phyloP scores from a whole-genome alignment of 805 yeast species.

The Wickerhamiella azyma region DNA sequence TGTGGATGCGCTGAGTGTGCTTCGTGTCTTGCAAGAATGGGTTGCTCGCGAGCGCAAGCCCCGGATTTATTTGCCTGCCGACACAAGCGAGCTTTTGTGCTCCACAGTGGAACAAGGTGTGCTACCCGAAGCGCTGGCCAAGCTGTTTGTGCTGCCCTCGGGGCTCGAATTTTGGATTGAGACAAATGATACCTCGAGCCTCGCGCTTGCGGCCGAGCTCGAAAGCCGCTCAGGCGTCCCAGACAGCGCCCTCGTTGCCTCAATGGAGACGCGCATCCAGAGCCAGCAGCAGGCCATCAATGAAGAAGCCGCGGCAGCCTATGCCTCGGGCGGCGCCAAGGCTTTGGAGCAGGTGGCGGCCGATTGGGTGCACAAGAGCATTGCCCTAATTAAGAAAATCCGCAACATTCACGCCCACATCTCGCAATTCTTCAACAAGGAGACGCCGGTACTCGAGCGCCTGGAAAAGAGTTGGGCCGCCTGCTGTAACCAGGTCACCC shows the following conservation, averaged over 20 bases:
- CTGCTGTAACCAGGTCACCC: conserved; percentile 2
- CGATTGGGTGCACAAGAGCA: conserved; percentile 12
- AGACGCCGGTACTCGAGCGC: not conserved
- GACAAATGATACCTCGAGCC: not conserved
- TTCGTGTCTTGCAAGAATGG: conserved; percentile 11
- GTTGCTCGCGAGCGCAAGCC: conserved; percentile 10
- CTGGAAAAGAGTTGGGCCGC: conserved; percentile 1
- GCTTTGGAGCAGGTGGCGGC: not conserved
- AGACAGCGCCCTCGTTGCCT: conserved; percentile 7
- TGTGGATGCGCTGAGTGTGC: not conserved
- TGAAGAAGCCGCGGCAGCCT: not conserved
- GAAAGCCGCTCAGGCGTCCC: conserved; percentile 9
- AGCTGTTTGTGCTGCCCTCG: conserved; percentile 7
- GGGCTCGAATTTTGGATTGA: conserved; percentile 16
- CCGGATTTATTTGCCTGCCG: conserved; percentile 11
- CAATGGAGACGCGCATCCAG: conserved; percentile 4
- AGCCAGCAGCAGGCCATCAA: conserved; percentile 7
- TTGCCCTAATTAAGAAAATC: conserved; percentile 7
- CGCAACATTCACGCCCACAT: conserved; percentile 3
- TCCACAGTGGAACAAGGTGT: conserved; percentile 7
- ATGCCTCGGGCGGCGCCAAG: not conserved
- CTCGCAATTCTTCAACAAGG: not conserved
- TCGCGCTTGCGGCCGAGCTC: conserved; percentile 13
- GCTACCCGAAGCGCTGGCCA: conserved; percentile 10
- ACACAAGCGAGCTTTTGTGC: conserved; percentile 9